Percentiles rank a stretch among this genome's conserved stretches.
Conservation (phyloP, 208 protist species). For the Willaertia magna region DNA sequence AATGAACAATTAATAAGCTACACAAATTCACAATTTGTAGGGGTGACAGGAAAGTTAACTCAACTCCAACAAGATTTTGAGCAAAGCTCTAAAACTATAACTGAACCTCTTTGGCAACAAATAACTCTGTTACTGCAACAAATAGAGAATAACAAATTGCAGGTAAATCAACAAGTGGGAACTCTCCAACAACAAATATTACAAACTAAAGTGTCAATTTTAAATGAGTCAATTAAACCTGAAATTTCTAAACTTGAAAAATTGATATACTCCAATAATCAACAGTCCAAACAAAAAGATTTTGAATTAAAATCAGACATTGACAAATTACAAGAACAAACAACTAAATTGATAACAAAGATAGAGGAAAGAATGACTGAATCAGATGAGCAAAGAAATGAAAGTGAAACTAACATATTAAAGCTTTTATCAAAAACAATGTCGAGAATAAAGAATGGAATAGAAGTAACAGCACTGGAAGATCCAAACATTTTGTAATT, state of each 20-base stretch:
- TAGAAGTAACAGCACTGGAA: no score
- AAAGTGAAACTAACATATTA: background rate
- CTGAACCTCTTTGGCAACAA: background rate
- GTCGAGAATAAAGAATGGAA: background rate
- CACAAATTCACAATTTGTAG: background rate
- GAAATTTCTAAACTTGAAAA: background rate
- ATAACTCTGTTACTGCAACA: no score
- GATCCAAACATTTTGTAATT: no score
- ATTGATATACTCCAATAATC: background rate
- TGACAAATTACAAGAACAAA: background rate
- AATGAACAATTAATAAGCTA: background rate
- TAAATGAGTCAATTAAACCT: background rate
- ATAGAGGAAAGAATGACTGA: background rate
- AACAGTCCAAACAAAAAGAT: background rate
- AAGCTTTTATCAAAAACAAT: background rate
- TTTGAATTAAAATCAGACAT: background rate
- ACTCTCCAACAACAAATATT: background rate
- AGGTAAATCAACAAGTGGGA: background rate
- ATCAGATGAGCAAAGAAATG: background rate
- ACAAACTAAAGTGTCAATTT: background rate
- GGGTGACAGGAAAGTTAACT: background rate
- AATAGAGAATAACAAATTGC: background rate
- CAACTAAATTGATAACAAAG: background rate
- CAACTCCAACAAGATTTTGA: background rate
- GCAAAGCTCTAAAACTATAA: background rate